Evolutionary conservation across 805 yeast species (phyloP).

Genomic region (Suhomyces xylopsoci): DNA sequence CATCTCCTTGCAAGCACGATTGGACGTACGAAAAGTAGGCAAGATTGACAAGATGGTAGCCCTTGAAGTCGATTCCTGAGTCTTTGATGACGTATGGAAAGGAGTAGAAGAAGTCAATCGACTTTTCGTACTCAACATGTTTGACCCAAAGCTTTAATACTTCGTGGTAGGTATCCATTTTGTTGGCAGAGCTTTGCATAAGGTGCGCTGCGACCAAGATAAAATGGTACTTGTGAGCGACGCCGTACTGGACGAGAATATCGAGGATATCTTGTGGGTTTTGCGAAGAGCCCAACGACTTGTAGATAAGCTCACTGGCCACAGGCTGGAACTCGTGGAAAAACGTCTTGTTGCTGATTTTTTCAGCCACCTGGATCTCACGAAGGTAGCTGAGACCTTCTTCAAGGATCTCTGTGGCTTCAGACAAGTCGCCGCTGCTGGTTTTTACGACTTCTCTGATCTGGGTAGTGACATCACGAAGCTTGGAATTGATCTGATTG

Average conservation of each 20-base stretch:
- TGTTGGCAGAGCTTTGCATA: slow-evolving; percentile 12
- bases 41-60: slow-evolving; percentile 19
- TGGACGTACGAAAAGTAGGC: slow-evolving; percentile 35
- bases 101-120: slow-evolving; percentile 2
- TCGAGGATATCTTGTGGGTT: slow-evolving; percentile 23
- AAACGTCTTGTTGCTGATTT: slow-evolving; percentile 23
- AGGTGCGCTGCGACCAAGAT: slow-evolving; percentile 17
- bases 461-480: slow-evolving; percentile 34
- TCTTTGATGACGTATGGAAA: slow-evolving; percentile 6
- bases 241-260: slow-evolving; percentile 22
- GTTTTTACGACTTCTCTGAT: slow-evolving; percentile 23
- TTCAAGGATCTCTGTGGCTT: slow-evolving; percentile 35
- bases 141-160: slow-evolving; percentile 35
- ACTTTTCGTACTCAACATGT: slow-evolving; percentile 24
- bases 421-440: slow-evolving; percentile 18
- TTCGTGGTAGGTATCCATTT: slow-evolving; percentile 15
- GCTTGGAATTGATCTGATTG: slow-evolving; percentile 21
- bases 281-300: slow-evolving; percentile 9
- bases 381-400: slow-evolving; percentile 40
- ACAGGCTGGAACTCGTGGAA: slow-evolving; percentile 27
- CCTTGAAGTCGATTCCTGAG: slow-evolving; percentile 11
- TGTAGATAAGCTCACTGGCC: slow-evolving; percentile 19
- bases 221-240: slow-evolving; percentile 36
- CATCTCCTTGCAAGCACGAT: slow-evolving; percentile 23
- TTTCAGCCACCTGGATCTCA: slow-evolving; percentile 34